Evolutionary conservation across 352 stramenopile genomes (phyloP).

Genomic region (Phytophthora fragariae): DNA sequence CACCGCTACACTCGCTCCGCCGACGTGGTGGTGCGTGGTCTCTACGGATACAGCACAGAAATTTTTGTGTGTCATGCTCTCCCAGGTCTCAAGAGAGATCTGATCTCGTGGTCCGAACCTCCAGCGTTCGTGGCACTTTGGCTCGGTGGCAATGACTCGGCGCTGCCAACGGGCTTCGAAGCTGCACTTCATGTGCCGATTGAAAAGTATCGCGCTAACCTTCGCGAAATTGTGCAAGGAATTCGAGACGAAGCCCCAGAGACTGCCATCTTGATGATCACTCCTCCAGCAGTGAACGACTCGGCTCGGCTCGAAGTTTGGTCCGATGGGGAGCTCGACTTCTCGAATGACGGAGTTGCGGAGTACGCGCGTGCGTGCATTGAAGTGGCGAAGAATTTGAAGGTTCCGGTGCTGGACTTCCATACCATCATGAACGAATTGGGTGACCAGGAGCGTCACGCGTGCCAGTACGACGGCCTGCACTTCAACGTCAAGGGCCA

Average conservation of each 20-base stretch:
- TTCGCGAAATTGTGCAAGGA: slow-evolving; percentile 42
- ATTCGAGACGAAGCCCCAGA: slow-evolving; percentile 35
- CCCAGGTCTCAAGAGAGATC: slow-evolving; percentile 36
- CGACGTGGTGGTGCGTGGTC: slow-evolving; percentile 59
- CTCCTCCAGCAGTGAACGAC: slow-evolving; percentile 41
- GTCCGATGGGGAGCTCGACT: slow-evolving; percentile 37
- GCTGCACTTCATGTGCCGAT: slow-evolving; percentile 55
- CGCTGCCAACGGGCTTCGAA: slow-evolving; percentile 41
- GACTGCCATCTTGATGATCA: slow-evolving; percentile 38
- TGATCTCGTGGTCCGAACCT: slow-evolving; percentile 30
- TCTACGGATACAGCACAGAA: slow-evolving; percentile 67
- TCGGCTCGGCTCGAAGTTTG: slow-evolving; percentile 22
- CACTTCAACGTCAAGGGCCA: slow-evolving; percentile 47
- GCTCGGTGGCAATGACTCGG: slow-evolving; percentile 74
- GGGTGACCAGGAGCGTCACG: slow-evolving; percentile 18
- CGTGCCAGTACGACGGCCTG: slow-evolving; percentile 42
- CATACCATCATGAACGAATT: slow-evolving; percentile 37
- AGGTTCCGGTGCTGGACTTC: slow-evolving; percentile 31
- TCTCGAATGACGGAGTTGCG: slow-evolving; percentile 35
- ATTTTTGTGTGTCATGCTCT: slow-evolving; percentile 45
- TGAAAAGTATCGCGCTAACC: slow-evolving; percentile 48
- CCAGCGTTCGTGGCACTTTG: slow-evolving; percentile 56
- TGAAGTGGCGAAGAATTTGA: slow-evolving; percentile 22
- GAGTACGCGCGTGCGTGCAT: slow-evolving; percentile 40
- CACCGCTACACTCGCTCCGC: slow-evolving; percentile 58